These are phyloP conservation scores for Dothideomycetes sp. DNA, from an alignment of 2,329 filamentous ascomycete species.

Conservation along the genomic window DNA sequence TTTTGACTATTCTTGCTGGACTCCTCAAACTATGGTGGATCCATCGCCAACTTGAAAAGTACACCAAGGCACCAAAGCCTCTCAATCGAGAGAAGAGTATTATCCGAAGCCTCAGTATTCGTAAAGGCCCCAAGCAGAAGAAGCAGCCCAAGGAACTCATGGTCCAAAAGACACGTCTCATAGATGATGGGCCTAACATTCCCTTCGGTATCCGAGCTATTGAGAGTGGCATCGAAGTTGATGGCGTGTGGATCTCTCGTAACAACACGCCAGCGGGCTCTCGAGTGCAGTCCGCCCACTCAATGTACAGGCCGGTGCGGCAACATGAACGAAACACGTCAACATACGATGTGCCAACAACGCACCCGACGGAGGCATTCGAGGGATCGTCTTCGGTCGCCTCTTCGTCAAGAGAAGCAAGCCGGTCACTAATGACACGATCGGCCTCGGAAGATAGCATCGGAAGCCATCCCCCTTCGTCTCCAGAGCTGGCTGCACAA, in stretches of 20 bases:
- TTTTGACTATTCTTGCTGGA: slow-evolving; percentile 59
- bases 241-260: slow-evolving; percentile 58
- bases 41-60: slow-evolving; percentile 29
- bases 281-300: slow-evolving; percentile 16
- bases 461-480: not conserved
- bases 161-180: slow-evolving; percentile 22
- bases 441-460: not conserved
- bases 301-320: slow-evolving; percentile 15
- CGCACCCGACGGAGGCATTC: slow-evolving; percentile 11
- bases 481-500: slow-evolving; percentile 5
- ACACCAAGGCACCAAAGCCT: slow-evolving; percentile 2
- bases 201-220: slow-evolving; percentile 83
- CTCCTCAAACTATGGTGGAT: slow-evolving; percentile 52
- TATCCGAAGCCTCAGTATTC: slow-evolving; percentile 15
- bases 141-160: slow-evolving; percentile 22
- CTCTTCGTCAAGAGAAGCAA: slow-evolving; percentile 1
- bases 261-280: slow-evolving; percentile 33
- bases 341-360: slow-evolving; percentile 1
- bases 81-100: slow-evolving; percentile 16
- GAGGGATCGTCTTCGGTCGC: not conserved
- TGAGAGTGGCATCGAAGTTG: slow-evolving; percentile 71
- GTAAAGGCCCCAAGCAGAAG: slow-evolving; percentile 26
- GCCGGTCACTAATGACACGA: slow-evolving; percentile 8
- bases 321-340: slow-evolving; percentile 11
- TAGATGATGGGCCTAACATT: slow-evolving; percentile 53